Conservation (phyloP, 2,329 filamentous ascomycete genomes). For the Neonectria magnoliae region DNA sequence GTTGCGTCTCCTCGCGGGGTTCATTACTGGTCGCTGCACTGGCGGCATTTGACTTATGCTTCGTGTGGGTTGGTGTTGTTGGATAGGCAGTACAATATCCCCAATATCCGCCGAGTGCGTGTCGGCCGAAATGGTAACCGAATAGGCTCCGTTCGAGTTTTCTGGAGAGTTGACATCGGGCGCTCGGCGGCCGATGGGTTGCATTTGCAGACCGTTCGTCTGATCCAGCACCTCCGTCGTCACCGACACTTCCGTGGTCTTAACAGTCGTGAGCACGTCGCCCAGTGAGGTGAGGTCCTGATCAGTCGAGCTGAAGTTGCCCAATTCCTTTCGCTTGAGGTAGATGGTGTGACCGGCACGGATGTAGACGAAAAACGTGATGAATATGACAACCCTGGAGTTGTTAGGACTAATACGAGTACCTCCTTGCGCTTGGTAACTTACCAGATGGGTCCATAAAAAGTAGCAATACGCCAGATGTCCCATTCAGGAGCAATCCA, state of each 20-base stretch:
- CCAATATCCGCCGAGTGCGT: constrained; percentile 29
- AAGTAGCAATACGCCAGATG: constrained; percentile 76
- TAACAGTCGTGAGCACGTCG: constrained; percentile 60
- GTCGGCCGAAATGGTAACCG: constrained; percentile 60
- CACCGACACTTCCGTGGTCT: constrained; percentile 73
- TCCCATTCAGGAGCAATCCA: constrained; percentile 77
- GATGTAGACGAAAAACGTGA: constrained; percentile 73
- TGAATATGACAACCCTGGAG: constrained; percentile 66
- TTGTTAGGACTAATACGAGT: constrained; percentile 18
- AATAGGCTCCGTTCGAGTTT: constrained; percentile 52
- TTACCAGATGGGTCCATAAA: constrained; percentile 79
- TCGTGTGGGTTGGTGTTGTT: constrained; percentile 27
- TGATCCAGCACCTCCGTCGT: constrained; percentile 57
- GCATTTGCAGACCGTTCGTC: constrained; percentile 36
- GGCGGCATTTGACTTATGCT: constrained; percentile 13
- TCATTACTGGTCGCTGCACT: constrained; percentile 38
- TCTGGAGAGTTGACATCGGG: constrained; percentile 26
- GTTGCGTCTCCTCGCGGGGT: constrained; percentile 49
- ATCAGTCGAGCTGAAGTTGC: constrained; percentile 61
- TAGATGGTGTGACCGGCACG: constrained; percentile 75
- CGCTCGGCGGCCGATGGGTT: constrained; percentile 35
- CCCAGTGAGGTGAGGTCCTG: constrained; percentile 53
- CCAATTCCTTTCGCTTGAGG: constrained; percentile 70
- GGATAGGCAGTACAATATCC: constrained; percentile 43
- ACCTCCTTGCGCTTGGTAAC: constrained; percentile 23